A percentile compares a stretch with the other conserved stretches of the same genome.
Conservation (phyloP, 2,329 filamentous ascomycete genomes). For the Fusarium sp. region DNA sequence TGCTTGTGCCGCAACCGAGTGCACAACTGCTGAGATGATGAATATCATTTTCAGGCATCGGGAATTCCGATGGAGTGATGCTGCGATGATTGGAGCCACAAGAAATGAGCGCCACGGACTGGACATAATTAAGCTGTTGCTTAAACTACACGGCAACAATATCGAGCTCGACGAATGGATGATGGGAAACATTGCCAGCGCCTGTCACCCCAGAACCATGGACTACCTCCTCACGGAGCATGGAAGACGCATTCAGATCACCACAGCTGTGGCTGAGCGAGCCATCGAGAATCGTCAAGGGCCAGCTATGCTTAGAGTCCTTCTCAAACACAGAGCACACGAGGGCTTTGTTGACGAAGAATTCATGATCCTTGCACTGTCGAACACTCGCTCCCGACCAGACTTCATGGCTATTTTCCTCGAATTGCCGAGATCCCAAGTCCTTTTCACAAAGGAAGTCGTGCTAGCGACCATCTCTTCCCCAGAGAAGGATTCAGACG, state of each 20-base stretch:
- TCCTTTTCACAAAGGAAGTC: conserved; percentile 27
- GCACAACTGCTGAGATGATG: conserved; percentile 22
- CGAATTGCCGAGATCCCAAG: conserved; percentile 19
- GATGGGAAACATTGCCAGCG: conserved; percentile 28
- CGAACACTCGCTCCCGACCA: conserved; percentile 24
- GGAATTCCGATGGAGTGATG: conserved; percentile 25
- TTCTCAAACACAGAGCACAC: conserved; percentile 24
- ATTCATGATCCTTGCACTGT: conserved; percentile 25
- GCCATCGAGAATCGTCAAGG: conserved; percentile 32
- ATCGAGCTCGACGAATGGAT: conserved; percentile 30
- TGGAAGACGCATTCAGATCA: conserved; percentile 20
- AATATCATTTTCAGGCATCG: conserved; percentile 18
- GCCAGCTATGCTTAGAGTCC: conserved; percentile 29
- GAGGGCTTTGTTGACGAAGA: conserved; percentile 24
- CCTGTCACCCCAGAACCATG: conserved; percentile 25
- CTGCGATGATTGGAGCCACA: conserved; percentile 26
- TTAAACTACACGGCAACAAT: conserved; percentile 13
- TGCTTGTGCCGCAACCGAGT: conserved; percentile 26
- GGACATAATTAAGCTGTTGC: conserved; percentile 10
- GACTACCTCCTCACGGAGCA: conserved; percentile 26
- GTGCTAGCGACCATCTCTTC: conserved; percentile 25
- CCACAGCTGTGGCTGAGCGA: conserved; percentile 18
- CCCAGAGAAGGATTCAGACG: conserved; percentile 20
- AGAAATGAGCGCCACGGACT: conserved; percentile 25
- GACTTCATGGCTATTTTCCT: conserved; percentile 32